Conservation (phyloP, 2,329 filamentous ascomycete species). For the Botrytis galanthina region DNA sequence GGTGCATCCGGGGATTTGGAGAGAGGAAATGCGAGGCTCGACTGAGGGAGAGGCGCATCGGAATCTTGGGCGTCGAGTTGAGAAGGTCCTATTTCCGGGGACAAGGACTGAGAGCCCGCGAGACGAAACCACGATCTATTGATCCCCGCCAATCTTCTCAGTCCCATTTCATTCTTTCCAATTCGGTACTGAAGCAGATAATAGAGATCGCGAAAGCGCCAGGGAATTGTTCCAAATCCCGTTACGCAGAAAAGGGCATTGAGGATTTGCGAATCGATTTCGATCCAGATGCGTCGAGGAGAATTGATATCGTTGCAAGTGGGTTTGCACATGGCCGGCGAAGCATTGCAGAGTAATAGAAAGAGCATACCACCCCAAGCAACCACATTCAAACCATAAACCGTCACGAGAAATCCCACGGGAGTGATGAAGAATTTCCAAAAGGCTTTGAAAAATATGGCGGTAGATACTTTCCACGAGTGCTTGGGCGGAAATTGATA, state of each 20-base stretch:
- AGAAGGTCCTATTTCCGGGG: constrained; percentile 51
- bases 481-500: constrained; percentile 65
- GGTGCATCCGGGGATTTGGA: constrained; percentile 63
- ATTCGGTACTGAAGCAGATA: constrained; percentile 67
- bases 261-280: constrained; percentile 78
- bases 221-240: constrained; percentile 79
- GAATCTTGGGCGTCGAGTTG: constrained; percentile 46
- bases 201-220: constrained; percentile 79
- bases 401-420: constrained; percentile 70
- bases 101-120: constrained; percentile 60
- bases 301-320: constrained; percentile 71
- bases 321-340: constrained; percentile 70
- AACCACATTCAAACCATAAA: constrained; percentile 80
- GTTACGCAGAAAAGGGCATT: constrained; percentile 86
- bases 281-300: constrained; percentile 78
- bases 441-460: constrained; percentile 58
- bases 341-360: constrained; percentile 73
- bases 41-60: constrained; percentile 33
- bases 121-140: constrained; percentile 75
- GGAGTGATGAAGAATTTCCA: constrained; percentile 74
- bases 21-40: constrained; percentile 58
- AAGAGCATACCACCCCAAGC: constrained; percentile 94
- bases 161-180: constrained; percentile 49
- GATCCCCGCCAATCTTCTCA: constrained; percentile 70
- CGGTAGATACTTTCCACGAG: constrained; percentile 57